Base-by-base conservation (phyloP, 2,329 filamentous ascomycete genomes). In the Cylindrodendrum hubeiense region DNA sequence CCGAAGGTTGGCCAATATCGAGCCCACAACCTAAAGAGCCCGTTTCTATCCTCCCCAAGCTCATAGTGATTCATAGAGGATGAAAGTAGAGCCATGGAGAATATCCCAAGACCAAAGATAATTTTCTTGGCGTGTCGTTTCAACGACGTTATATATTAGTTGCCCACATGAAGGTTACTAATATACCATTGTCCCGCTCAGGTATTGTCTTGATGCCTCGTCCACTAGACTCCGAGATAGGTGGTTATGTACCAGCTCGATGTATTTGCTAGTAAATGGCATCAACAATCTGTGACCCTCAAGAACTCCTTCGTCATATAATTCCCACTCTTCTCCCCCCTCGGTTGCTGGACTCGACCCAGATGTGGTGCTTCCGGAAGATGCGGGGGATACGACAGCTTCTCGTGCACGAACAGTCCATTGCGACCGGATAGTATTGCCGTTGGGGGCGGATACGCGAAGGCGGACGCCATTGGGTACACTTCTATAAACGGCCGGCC, bases 371-470 rank as follows among this genome's bases (percentile, higher is more conserved):
- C 34, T 37, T 17, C 34, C 34, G 6, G 34, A 37, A 15, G 15
- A 6, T 13, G 34, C 12, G 3, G 34, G 34, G 5, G 34, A 37
- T 17, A 13, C 15, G 15, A 5, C 34, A 37, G 21, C 50, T 24
- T n/a, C 49, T 12, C 49, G 15, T 28, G 17, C 5, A 21, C 58
- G 58, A n/a, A 60, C 58, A 39, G 41, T 60, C 49, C 49, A 60
- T 43, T 60, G 49, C 41, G 58, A 53, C 49, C 58, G 28, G 21
- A 60, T 49, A 8, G 24, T 21, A 26, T 54, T 60, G 37, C 58
- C 58, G 28, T 53, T 54, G n/a, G 58, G 58, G 26, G 58, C 58
- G 5, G 58, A 54, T n/a, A 60, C 58, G 17, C 47, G 58, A 26
- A 60, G 49, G 39, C 58, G 58, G 2, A 54, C 50, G 28, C 58